Percentiles rank a stretch among this genome's conserved stretches.
Evolutionary conservation across 164 flowering plant species (phyloP).

Genomic region (Annona cherimola): DNA sequence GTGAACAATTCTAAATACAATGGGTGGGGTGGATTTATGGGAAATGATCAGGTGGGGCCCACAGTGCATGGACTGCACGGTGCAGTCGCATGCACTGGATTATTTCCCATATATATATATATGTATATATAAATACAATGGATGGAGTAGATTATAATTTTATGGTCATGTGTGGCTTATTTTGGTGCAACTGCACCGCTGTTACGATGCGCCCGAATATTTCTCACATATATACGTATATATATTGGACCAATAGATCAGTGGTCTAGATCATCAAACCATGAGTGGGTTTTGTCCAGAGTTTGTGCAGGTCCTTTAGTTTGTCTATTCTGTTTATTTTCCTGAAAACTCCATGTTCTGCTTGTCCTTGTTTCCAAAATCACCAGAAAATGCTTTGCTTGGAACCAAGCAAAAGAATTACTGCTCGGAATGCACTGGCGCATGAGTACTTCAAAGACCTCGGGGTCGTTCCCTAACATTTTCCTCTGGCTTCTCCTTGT

Average conservation of each 20-base stretch:
- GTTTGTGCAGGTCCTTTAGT: neutral
- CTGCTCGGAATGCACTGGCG: constrained; percentile 84
- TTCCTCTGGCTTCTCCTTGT: constrained; percentile 3
- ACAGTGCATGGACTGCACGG: too few relatives aligned
- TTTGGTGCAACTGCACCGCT: too few relatives aligned
- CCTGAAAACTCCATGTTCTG: neutral
- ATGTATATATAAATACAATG: too few relatives aligned
- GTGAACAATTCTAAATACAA: too few relatives aligned
- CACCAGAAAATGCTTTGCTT: constrained; percentile 84
- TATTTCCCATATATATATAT: neutral
- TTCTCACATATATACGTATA: too few relatives aligned
- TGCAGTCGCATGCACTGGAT: too few relatives aligned
- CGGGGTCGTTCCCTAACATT: constrained; percentile 46
- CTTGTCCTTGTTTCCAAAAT: neutral
- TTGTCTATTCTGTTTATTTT: neutral
- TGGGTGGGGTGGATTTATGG: too few relatives aligned
- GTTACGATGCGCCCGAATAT: too few relatives aligned
- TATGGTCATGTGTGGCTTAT: too few relatives aligned
- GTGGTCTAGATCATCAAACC: neutral
- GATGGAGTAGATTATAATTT: too few relatives aligned
- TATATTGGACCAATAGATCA: neutral
- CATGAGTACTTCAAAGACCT: constrained; percentile 90
- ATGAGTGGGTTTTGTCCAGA: neutral
- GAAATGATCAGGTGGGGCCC: too few relatives aligned
- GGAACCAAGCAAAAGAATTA: constrained; percentile 87